phyloP scores from a whole-genome alignment of 306 rosid genomes.

The Prosopis cineraria region DNA sequence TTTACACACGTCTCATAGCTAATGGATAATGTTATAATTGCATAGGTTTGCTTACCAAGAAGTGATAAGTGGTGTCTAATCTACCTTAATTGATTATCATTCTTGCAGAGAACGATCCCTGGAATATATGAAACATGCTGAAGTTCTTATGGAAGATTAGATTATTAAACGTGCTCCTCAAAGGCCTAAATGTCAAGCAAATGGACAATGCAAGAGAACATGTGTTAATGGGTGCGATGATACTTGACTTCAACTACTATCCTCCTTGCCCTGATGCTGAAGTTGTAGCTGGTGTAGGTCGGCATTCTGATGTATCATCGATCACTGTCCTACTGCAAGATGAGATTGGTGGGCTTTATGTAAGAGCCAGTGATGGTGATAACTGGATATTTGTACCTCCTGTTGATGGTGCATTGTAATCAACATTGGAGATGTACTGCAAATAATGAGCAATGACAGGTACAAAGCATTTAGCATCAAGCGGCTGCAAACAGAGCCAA shows the following conservation, averaged over 20 bases:
- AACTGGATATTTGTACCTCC: slow-evolving; percentile 46
- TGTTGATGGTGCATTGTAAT: slow-evolving; percentile 37
- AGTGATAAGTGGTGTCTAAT: slow-evolving; percentile 4
- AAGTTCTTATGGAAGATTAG: slow-evolving; percentile 35
- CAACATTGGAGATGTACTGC: slow-evolving; percentile 28
- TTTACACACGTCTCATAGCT: not conserved
- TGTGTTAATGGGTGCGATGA: slow-evolving; percentile 37
- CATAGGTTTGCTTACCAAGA: not conserved
- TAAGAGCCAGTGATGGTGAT: slow-evolving; percentile 35
- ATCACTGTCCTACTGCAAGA: slow-evolving; percentile 51
- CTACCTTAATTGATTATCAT: not conserved
- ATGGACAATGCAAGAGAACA: slow-evolving; percentile 39
- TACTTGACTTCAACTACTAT: slow-evolving; percentile 45
- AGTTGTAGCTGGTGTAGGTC: slow-evolving; percentile 38
- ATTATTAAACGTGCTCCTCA: slow-evolving; percentile 36
- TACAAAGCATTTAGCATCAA: slow-evolving; percentile 48
- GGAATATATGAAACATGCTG: slow-evolving; percentile 42
- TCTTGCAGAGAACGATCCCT: slow-evolving; percentile 40
- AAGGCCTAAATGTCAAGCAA: slow-evolving; percentile 38
- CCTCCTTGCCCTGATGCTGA: slow-evolving; percentile 48
- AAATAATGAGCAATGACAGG: slow-evolving; percentile 46
- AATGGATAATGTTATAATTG: not conserved
- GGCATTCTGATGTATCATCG: slow-evolving; percentile 47
- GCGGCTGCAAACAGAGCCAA: slow-evolving; percentile 38
- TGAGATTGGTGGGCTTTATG: slow-evolving; percentile 45